Evolutionary conservation across 2,329 filamentous ascomycete genomes (phyloP).

Genomic region (Pseudogymnoascus sp.): DNA sequence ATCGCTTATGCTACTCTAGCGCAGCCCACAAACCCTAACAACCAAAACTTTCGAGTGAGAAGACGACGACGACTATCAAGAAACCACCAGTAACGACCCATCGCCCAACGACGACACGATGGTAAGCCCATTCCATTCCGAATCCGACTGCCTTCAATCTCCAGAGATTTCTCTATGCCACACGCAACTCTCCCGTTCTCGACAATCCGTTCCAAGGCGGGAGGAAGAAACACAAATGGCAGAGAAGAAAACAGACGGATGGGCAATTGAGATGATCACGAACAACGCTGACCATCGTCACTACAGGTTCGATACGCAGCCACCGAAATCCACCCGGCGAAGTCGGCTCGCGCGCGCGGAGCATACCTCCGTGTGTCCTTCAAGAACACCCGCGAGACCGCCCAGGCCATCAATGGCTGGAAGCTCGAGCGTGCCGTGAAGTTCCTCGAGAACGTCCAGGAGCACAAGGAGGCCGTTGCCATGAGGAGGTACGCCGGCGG

Average conservation of each 20-base stretch:
- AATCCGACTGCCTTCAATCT: slow-evolving; percentile 6
- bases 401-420: slow-evolving; percentile 92
- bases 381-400: slow-evolving; percentile 99
- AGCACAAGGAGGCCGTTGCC: slow-evolving; percentile 94
- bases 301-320: slow-evolving; percentile 89
- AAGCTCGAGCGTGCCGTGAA: slow-evolving; percentile 76
- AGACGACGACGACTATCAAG: slow-evolving; percentile 10
- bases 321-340: slow-evolving; percentile 75
- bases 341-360: slow-evolving; percentile 96
- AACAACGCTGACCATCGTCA: slow-evolving; percentile 6
- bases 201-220: background rate
- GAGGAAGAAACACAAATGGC: background rate
- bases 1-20: slow-evolving; percentile 10
- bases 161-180: background rate
- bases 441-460: slow-evolving; percentile 97
- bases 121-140: slow-evolving; percentile 13
- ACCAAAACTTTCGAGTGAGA: slow-evolving; percentile 11
- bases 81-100: slow-evolving; percentile 12
- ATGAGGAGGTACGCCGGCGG: slow-evolving; percentile 96
- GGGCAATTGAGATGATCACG: slow-evolving; percentile 6
- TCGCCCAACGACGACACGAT: slow-evolving; percentile 17
- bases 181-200: background rate
- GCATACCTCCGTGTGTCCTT: slow-evolving; percentile 98
- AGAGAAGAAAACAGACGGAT: background rate
- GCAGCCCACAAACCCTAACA: slow-evolving; percentile 9